phyloP scores from a whole-genome alignment of 495 filamentous ascomycete species.

The Penicillium lividum region DNA sequence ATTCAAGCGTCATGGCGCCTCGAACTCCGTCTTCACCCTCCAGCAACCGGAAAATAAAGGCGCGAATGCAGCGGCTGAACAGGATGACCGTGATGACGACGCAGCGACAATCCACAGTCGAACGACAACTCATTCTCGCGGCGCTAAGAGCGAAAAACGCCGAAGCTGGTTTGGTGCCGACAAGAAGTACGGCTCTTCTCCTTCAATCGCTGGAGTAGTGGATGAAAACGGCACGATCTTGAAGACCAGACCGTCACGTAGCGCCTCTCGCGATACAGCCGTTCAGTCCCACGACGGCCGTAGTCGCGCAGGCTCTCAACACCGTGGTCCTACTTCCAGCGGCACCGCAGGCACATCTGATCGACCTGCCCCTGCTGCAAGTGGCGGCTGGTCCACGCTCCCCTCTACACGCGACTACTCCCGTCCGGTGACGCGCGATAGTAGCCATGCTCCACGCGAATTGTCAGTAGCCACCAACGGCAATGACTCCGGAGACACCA shows the following conservation, averaged over 20 bases:
- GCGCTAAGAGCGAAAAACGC: conserved; percentile 39
- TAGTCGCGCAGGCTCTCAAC: conserved; percentile 36
- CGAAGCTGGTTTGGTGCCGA: conserved; percentile 47
- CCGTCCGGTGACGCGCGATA: conserved; percentile 38
- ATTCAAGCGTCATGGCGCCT: conserved; percentile 45
- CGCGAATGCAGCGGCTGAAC: conserved; percentile 23
- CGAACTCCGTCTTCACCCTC: conserved; percentile 39
- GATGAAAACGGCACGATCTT: conserved; percentile 34
- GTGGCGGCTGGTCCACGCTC: conserved; percentile 43
- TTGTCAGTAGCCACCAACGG: conserved; percentile 15
- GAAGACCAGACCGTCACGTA: conserved; percentile 35
- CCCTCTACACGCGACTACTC: conserved; percentile 41
- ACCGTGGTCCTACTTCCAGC: conserved; percentile 23
- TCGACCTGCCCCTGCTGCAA: conserved; percentile 26
- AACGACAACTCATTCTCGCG: conserved; percentile 41
- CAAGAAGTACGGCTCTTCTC: conserved; percentile 40
- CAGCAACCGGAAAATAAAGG: conserved; percentile 30
- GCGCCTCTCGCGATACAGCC: conserved; percentile 31
- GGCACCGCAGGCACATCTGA: conserved; percentile 19
- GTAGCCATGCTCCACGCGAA: conserved; percentile 22
- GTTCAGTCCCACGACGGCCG: conserved; percentile 38
- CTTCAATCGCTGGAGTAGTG: conserved; percentile 31
- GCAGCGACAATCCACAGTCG: conserved; percentile 48
- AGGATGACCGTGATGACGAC: conserved; percentile 39
- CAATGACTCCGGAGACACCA: conserved; percentile 10